A percentile compares a stretch with the other conserved stretches of the same genome.
Conservation (phyloP, 352 stramenopile species). For the Phytophthora multivora region DNA sequence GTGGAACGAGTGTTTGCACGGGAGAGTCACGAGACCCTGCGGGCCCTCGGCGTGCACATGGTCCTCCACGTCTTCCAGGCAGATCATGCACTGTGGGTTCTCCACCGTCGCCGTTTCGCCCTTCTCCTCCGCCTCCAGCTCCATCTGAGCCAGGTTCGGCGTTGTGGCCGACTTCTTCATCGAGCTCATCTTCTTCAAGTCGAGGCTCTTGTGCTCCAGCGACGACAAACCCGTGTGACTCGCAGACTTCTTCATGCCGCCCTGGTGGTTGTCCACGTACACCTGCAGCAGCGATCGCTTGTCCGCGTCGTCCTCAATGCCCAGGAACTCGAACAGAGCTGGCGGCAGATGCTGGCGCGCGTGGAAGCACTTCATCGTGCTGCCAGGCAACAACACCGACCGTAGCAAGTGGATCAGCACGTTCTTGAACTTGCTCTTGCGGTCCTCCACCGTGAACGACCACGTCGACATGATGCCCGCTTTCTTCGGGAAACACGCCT, state of each 20-base stretch:
- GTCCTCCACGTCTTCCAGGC: constrained; percentile 38
- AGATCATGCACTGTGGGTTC: constrained; percentile 48
- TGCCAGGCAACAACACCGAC: constrained; percentile 62
- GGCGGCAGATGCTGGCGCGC: constrained; percentile 53
- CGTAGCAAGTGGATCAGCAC: constrained; percentile 72
- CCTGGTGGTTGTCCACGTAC: constrained; percentile 68
- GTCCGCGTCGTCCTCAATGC: constrained; percentile 55
- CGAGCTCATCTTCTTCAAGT: constrained; percentile 28
- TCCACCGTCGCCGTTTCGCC: constrained; percentile 26
- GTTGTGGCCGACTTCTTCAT: constrained; percentile 37
- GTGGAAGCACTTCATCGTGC: constrained; percentile 68
- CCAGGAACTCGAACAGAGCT: constrained; percentile 63
- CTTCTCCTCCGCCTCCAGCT: constrained; percentile 37
- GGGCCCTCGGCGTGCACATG: constrained; percentile 24
- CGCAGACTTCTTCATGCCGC: constrained; percentile 35
- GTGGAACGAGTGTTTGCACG: constrained; percentile 77
- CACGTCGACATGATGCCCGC: constrained; percentile 48
- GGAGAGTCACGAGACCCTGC: constrained; percentile 47
- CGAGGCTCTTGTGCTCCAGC: constrained; percentile 28
- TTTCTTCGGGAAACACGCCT: constrained; percentile 69
- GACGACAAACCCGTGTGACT: constrained; percentile 40
- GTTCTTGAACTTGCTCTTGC: constrained; percentile 69
- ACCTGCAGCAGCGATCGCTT: constrained; percentile 74
- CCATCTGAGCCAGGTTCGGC: constrained; percentile 31
- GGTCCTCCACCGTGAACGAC: constrained; percentile 49